Percentiles rank a stretch among this genome's conserved stretches.
Evolutionary conservation across 2,329 filamentous ascomycete genomes (phyloP).

Genomic region (Pseudonectria foliicola): DNA sequence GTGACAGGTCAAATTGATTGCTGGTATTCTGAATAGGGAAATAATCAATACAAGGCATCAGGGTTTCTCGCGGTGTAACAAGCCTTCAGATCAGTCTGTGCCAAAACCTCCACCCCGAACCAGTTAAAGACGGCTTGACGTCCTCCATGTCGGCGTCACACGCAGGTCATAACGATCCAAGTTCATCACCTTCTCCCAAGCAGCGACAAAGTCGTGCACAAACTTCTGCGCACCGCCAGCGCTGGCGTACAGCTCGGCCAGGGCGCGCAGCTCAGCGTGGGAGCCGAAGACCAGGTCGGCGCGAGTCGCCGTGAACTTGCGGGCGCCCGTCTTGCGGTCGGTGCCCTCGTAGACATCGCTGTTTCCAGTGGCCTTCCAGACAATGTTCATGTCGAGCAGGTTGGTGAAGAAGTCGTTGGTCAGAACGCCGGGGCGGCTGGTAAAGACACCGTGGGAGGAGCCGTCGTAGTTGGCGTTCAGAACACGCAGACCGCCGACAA

Average conservation of each 20-base stretch:
- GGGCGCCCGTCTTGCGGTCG: conserved; percentile 59
- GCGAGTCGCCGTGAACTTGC: conserved; percentile 65
- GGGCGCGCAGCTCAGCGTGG: conserved; percentile 63
- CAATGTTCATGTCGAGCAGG: conserved; percentile 60
- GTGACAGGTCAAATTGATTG: too few species aligned
- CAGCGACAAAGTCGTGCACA: conserved; percentile 61
- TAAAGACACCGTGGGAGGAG: conserved; percentile 61
- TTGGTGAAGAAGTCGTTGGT: conserved; percentile 81
- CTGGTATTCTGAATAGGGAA: too few species aligned
- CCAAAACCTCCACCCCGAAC: too few species aligned
- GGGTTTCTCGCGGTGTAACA: too few species aligned
- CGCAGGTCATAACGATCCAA: conserved; percentile 59
- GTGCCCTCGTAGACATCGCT: conserved; percentile 55
- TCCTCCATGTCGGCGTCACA: conserved; percentile 4
- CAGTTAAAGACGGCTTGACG: conserved; percentile 16
- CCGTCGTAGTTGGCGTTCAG: conserved; percentile 66
- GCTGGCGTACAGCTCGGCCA: conserved; percentile 62
- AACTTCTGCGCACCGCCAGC: conserved; percentile 56
- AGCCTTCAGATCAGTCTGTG: too few species aligned
- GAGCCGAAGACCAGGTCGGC: conserved; percentile 64
- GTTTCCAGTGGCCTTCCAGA: conserved; percentile 45
- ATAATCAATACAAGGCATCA: too few species aligned
- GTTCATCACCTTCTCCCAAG: conserved; percentile 71
- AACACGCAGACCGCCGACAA: conserved; percentile 65
- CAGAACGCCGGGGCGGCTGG: conserved; percentile 57